These are phyloP conservation scores for Macroventuria anomochaeta DNA, from an alignment of 2,329 filamentous ascomycete genomes.

Conservation along the genomic window DNA sequence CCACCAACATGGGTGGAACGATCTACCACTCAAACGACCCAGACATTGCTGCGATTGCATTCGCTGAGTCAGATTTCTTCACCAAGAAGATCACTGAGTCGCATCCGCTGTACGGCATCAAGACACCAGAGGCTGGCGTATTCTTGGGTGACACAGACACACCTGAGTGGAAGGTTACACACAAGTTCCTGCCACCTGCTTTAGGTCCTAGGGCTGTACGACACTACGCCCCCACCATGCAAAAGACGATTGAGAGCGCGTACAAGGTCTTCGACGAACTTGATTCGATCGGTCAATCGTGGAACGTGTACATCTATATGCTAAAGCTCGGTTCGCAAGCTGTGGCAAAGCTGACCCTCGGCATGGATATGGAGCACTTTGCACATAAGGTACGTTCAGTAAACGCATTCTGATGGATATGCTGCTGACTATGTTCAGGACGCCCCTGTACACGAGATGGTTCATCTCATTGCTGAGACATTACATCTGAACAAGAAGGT, in stretches of 20 bases:
- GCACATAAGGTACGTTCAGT: slow-evolving; percentile 11
- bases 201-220: slow-evolving; percentile 66
- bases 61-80: slow-evolving; percentile 47
- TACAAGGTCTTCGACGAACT: slow-evolving; percentile 59
- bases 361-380: slow-evolving; percentile 56
- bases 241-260: slow-evolving; percentile 58
- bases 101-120: slow-evolving; percentile 45
- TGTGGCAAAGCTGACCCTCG: slow-evolving; percentile 54
- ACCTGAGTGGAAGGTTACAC: slow-evolving; percentile 58
- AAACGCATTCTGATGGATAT: not conserved
- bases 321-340: slow-evolving; percentile 55
- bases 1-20: slow-evolving; percentile 46
- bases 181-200: slow-evolving; percentile 68
- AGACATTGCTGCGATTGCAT: slow-evolving; percentile 39
- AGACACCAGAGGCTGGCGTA: slow-evolving; percentile 36
- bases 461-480: slow-evolving; percentile 57
- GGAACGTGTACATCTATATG: slow-evolving; percentile 60
- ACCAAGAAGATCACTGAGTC: slow-evolving; percentile 51
- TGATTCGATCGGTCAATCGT: slow-evolving; percentile 54
- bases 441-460: slow-evolving; percentile 60
- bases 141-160: slow-evolving; percentile 58
- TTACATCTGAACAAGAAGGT: slow-evolving; percentile 67
- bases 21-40: slow-evolving; percentile 49
- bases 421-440: slow-evolving; percentile 35
- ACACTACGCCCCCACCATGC: slow-evolving; percentile 67